Conservation (phyloP, 768 basidiomycete genomes). For the Calocera viscosa region DNA sequence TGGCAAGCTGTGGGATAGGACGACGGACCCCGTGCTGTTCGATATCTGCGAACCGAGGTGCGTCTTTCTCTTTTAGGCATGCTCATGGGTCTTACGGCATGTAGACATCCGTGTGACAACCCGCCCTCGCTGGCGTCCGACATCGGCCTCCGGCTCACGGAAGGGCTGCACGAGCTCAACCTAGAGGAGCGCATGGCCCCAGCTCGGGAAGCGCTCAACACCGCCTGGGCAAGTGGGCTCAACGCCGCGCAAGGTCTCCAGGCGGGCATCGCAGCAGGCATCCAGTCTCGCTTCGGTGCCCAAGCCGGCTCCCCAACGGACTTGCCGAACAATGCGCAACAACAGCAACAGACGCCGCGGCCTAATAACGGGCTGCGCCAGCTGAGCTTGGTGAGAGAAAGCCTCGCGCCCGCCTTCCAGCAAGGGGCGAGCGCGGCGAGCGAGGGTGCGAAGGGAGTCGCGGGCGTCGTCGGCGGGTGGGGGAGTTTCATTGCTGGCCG, state of each 20-base stretch:
- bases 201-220: constrained; percentile 74
- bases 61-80: constrained; percentile 17
- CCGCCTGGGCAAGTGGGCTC: constrained; percentile 62
- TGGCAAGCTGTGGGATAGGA: constrained; percentile 77
- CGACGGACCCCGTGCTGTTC: constrained; percentile 85
- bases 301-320: neutral
- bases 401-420: neutral
- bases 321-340: neutral
- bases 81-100: constrained; percentile 8
- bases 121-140: constrained; percentile 83
- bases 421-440: neutral
- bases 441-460: neutral
- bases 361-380: neutral
- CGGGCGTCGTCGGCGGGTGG: constrained; percentile 3
- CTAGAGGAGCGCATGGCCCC: constrained; percentile 89
- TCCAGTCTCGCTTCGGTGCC: neutral
- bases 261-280: constrained; percentile 29
- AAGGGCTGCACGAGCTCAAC: constrained; percentile 88
- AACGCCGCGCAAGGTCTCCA: constrained; percentile 83
- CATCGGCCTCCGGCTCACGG: constrained; percentile 78
- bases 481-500: neutral
- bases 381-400: neutral
- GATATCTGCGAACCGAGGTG: constrained; percentile 91
- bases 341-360: neutral
- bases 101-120: constrained; percentile 85